Base-by-base conservation (phyloP, 108 stramenopile genomes). In the Parietichytrium sp. region DNA sequence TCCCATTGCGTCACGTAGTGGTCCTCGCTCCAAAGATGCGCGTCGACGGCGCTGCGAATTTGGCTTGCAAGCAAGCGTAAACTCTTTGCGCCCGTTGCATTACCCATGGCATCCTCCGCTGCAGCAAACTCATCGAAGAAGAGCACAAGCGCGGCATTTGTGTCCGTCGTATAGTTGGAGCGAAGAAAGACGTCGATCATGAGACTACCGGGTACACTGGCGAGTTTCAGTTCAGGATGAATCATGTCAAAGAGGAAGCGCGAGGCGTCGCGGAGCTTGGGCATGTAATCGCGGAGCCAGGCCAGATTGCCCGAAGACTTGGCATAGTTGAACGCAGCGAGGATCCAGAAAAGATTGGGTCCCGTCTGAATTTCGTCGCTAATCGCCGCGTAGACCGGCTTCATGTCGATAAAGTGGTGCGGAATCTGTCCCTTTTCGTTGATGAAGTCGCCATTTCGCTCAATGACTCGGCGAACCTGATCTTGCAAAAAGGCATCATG, bases 111-210 rank as follows among this genome's bases (percentile, higher is more conserved):
- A 7, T 50, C 36, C 27, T 85, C 79, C 15, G 72, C 81, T 27
- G 29, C 81, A 18, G 81, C 82, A 45, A 85, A 79, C 48, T 81
- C 49, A 16, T 26, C 15, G 33, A 85, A 54, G 47, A 55, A 78
- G 8, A 20, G 31, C 4, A 83, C 78, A 3, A 83, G 49, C 52
- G 81, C 81, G 1, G 85, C 85, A 23, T 81, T 54, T 16, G 81
- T 85, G 51, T 85, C 85, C 6, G 81, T 81, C 12, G 85, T 83
- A n/a, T 29, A 79, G 54, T 83, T 83, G 45, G 49, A 23, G 16
- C 85, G 79, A n/a, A 86, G 8, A 49, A 86, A 79, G 15, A 86
- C 85, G 36, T 86, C 85, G 33, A 86, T 83, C 85, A 82, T 83
- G 29, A 86, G 78, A 52, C 53, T 51, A 20, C 85, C 85, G 10